A percentile compares a stretch with the other conserved stretches of the same genome.
phyloP scores from a whole-genome alignment of 768 basidiomycete species.

The Panaeolus papilionaceus region DNA sequence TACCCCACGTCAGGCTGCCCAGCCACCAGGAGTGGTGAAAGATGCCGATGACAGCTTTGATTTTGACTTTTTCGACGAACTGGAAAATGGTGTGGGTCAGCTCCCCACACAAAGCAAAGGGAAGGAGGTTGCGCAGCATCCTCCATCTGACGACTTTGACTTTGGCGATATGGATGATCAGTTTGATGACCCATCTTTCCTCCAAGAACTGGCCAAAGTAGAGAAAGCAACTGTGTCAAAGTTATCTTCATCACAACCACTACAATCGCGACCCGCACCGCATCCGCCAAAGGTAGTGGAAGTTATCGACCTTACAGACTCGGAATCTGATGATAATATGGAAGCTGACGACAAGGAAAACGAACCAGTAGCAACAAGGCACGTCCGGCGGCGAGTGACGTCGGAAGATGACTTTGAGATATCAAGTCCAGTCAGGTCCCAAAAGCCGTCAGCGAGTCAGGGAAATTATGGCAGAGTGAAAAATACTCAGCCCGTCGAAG shows the following conservation, averaged over 20 bases:
- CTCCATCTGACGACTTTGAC: slow-evolving; percentile 25
- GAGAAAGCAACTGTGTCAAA: slow-evolving; percentile 29
- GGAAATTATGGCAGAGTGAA: slow-evolving; percentile 18
- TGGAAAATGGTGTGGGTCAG: slow-evolving; percentile 26
- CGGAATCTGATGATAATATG: slow-evolving; percentile 46
- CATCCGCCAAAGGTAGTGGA: slow-evolving; percentile 1
- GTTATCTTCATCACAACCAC: slow-evolving; percentile 2
- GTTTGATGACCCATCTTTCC: slow-evolving; percentile 28
- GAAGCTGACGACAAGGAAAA: slow-evolving; percentile 72
- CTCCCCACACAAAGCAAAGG: slow-evolving; percentile 27
- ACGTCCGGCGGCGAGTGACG: slow-evolving; percentile 47
- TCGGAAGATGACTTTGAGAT: background rate
- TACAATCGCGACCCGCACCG: background rate
- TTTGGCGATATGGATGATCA: slow-evolving; percentile 31
- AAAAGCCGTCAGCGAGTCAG: slow-evolving; percentile 20
- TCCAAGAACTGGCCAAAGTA: slow-evolving; percentile 36
- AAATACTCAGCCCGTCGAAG: slow-evolving; percentile 40
- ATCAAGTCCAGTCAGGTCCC: slow-evolving; percentile 2
- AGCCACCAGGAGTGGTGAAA: background rate
- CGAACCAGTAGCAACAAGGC: slow-evolving; percentile 53
- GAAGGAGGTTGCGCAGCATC: slow-evolving; percentile 20
- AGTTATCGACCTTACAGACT: slow-evolving; percentile 22
- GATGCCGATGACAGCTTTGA: slow-evolving; percentile 30
- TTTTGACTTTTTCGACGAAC: slow-evolving; percentile 33
- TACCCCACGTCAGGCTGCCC: slow-evolving; percentile 25